Conservation (phyloP, 177 flowering plant genomes). For the Vitis hybrid region DNA sequence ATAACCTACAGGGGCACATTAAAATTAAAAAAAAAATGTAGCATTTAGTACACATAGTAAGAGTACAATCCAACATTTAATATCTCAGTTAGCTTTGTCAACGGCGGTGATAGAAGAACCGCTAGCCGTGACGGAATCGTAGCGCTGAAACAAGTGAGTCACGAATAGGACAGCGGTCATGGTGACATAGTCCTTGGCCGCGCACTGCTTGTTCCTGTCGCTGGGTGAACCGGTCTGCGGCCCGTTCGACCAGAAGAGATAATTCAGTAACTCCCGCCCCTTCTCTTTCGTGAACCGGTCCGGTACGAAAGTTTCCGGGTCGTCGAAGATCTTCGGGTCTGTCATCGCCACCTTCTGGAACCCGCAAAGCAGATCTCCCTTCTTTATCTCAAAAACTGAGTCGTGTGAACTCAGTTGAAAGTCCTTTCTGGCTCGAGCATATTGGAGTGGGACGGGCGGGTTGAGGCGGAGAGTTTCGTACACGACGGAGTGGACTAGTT, state of each 20-base stretch:
- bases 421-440: conserved; percentile 71
- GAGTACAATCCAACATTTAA: no score
- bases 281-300: conserved; percentile 60
- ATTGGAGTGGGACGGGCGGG: conserved; percentile 79
- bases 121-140: conserved; percentile 47
- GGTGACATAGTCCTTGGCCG: conserved; percentile 71
- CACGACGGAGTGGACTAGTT: conserved; percentile 63
- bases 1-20: no score
- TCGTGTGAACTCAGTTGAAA: conserved; percentile 59
- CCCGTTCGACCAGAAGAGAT: conserved; percentile 91
- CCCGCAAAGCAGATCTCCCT: conserved; percentile 82
- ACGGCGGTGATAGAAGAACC: conserved; percentile 47
- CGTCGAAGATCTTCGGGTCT: conserved; percentile 56
- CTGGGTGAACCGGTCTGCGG: conserved; percentile 75
- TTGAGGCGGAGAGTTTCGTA: conserved; percentile 66
- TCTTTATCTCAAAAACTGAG: conserved; percentile 45
- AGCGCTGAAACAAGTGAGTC: conserved; percentile 61
- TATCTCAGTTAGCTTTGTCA: conserved; percentile 39
- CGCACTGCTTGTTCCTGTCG: conserved; percentile 75
- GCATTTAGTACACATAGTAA: no score
- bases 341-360: conserved; percentile 69
- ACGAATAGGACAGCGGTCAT: conserved; percentile 53
- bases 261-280: conserved; percentile 56
- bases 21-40: no score
- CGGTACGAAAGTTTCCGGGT: conserved; percentile 56